Base-by-base conservation (phyloP, 2,329 filamentous ascomycete genomes). In the Ophiostoma sp. region DNA sequence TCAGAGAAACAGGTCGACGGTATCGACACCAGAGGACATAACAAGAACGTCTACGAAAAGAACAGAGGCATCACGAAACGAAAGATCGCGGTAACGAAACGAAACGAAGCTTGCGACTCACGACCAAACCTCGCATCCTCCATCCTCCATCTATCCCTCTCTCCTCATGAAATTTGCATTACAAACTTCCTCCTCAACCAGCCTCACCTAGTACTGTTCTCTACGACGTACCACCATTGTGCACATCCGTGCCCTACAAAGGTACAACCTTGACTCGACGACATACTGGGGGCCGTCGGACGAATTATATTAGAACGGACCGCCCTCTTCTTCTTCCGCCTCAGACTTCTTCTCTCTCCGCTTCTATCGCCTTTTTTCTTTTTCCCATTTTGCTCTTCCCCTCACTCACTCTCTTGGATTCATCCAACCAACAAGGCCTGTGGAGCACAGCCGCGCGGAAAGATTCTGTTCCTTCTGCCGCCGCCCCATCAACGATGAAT, bases 401-500 rank as follows among this genome's bases (percentile, higher is more conserved):
- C 15, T 48, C 22, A 22, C 17, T 2, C 36, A 7, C 25, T 3
- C 6, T 39, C 4, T 22, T 22, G 28, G 57, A 19, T 12, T 25
- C 17, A n/a, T 36, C 19, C 3, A 22, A 2, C 17, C 17, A 57
- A 31, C 39, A 28, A 48, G 68, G 33, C n/a, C 68, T 17, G 33
- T 69, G 68, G 50, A 42, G 39, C 7, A 17, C 28, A 48, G 15
- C 17, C 25, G 19, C 39, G 9, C 15, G 17, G 64, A 6, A n/a
- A 33, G 17, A 25, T 9, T 19, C 48, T 12, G 22, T 17, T 48
- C 5, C 39, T 33, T 33, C 12, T 28, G 15, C n/a, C n/a, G 31
- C 59, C n/a, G n/a, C 15, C 6, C 19, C 31, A 15, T 15, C 45
- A 12, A 39, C 50, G 0, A 81, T 82, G 80, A 81, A 81, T 75